Percentiles rank a stretch among this genome's conserved stretches.
Evolutionary conservation across 1,284 basidiomycete species (phyloP).

Genomic region (Trichosporon ovoides): DNA sequence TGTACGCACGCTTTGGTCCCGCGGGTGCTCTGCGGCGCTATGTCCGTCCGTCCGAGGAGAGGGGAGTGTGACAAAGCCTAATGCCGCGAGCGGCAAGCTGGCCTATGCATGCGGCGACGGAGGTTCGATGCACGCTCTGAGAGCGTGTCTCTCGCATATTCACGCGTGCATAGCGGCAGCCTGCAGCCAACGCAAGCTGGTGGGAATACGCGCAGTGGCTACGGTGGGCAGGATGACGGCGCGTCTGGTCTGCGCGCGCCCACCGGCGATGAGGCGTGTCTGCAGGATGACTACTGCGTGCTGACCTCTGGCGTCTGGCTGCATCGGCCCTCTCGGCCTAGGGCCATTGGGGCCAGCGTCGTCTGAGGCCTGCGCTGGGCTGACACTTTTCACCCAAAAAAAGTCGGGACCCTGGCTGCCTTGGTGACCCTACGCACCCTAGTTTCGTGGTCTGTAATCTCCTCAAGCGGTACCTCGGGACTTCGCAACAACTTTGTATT

Average conservation of each 20-base stretch:
- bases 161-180: background rate
- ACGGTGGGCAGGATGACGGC: background rate
- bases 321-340: no score
- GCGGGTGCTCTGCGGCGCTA: background rate
- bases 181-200: no score
- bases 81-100: no score
- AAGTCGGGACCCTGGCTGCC: background rate
- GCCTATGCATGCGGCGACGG: no score
- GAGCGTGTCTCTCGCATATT: no score
- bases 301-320: no score
- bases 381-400: slow-evolving; percentile 4
- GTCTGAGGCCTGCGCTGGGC: background rate
- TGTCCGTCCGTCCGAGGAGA: slow-evolving; percentile 4
- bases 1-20: background rate
- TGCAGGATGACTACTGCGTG: no score
- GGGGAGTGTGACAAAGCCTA: background rate
- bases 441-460: background rate
- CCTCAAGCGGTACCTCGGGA: background rate
- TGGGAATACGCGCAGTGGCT: background rate
- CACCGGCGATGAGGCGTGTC: no score
- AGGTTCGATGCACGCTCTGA: no score
- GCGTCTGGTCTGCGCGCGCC: no score
- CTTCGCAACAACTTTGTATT: background rate
- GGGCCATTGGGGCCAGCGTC: no score
- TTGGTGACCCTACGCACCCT: background rate